Evolutionary conservation across 2,329 filamentous ascomycete genomes (phyloP), one percentile per base, ranked within the genome.

Genomic region (Fulvia fulva): DNA sequence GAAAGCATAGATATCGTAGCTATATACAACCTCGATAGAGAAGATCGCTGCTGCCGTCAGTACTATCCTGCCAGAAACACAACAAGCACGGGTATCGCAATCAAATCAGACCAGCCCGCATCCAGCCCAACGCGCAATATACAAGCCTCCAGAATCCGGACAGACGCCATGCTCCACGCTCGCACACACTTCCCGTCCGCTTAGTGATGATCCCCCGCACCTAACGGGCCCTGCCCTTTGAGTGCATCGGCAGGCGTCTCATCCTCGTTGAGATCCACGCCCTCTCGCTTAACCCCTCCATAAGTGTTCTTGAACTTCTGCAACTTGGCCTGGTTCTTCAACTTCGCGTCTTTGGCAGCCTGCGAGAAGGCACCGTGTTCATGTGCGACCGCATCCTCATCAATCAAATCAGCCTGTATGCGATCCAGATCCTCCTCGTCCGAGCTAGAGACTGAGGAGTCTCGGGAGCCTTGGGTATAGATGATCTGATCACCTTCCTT

Each of bases 391-490:
- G 57, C 63, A 45, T 61, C 37, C 34, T 63, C 62, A 21, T 56
- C 62, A 30, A 47, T 50, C 37, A 65, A 23, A 0, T 53, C 64
- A 1, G 60, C 66, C 52, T 70, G 63, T 21, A 72, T 54, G 2
- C 63, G 75, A 53, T 85, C 80, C 7, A 87, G 71, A 55, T 83
- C 80, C 49, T 85, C 81, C 57, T 83, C 80, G 50, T 87, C 85
- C 9, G 78, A 81, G 56, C 79, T 83, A 30, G 75, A 79, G 71
- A 86, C 70, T 68, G 74, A 72, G 66, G 79, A 73, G 46, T 73
- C 65, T 72, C 73, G 34, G 72, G 77, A 56, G 52, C 78, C 76
- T 63, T 86, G 83, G 6, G 81, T 76, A 70, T 81, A 87, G 5
- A 83, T 76, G 56, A 81, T 76, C 14, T 76, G 72, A 21, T 78